phyloP scores from a whole-genome alignment of 1,139 yeast genomes.

The Suhomyces panamericanus region DNA sequence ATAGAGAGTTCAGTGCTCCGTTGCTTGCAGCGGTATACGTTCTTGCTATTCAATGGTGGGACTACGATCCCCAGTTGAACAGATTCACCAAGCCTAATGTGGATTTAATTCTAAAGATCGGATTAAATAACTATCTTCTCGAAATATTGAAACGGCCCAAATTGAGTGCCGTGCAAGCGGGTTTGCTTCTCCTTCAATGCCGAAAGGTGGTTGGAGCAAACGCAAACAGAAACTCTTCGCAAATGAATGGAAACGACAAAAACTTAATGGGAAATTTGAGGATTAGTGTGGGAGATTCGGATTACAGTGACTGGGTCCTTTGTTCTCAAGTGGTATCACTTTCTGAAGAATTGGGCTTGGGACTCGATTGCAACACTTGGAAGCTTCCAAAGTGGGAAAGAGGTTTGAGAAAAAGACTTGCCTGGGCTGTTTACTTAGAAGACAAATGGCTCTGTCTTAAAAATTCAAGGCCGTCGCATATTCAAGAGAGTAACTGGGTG shows the following conservation, averaged over 20 bases:
- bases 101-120: conserved; percentile 44
- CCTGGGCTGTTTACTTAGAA: conserved; percentile 91
- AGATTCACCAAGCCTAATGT: conserved; percentile 67
- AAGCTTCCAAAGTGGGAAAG: conserved; percentile 91
- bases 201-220: conserved; percentile 38
- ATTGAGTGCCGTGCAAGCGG: conserved; percentile 79
- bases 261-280: neutral
- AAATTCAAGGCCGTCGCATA: conserved; percentile 81
- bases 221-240: neutral
- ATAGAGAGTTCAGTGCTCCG: conserved; percentile 77
- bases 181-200: conserved; percentile 66
- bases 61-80: conserved; percentile 68
- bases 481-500: conserved; percentile 66
- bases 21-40: conserved; percentile 74
- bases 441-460: conserved; percentile 84
- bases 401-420: conserved; percentile 75
- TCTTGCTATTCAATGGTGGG: conserved; percentile 82
- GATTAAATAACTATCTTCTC: conserved; percentile 60
- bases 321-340: conserved; percentile 84
- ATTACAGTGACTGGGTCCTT: conserved; percentile 76
- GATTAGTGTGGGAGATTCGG: conserved; percentile 36
- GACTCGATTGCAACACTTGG: conserved; percentile 85
- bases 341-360: conserved; percentile 84
- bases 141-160: conserved; percentile 74
- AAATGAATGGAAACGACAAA: conserved; percentile 12